Base-by-base conservation (phyloP, 352 stramenopile genomes). In the Phytophthora brassicae region DNA sequence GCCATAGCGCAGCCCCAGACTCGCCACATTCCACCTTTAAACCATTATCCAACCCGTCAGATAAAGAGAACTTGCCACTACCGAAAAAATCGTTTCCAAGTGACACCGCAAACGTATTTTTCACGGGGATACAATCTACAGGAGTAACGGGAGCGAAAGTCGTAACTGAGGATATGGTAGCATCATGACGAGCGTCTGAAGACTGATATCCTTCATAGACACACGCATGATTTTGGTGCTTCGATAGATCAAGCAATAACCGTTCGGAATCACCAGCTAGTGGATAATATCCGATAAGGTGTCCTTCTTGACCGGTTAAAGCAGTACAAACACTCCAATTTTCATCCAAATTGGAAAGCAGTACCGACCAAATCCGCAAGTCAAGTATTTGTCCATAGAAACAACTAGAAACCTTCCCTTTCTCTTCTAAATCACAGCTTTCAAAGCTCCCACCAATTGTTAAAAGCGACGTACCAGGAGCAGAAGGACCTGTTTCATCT, bases 261-360 rank as follows among this genome's bases (percentile, higher is more conserved):
- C 83, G 72, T 53, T 86, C 77, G 0, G 71, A 75, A n/a, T 79
- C 56, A 2, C 86, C 80, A 29, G 85, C 80, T n/a, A 95, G 56
- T 7, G 84, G 85, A 35, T 88, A 90, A 46, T 95, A 94, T 11
- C 78, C 83, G 16, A 91, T 50, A 24, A 95, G 56, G 31, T 80
- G 66, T 0, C 42, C 50, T 81, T 77, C 72, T 61, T 55, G 49
- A 53, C 66, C 81, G 26, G 57, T 75, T 41, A 77, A 77, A 31
- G 55, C 68, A 16, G 57, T 60, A 45, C 12, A 58, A 31, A 80
- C 52, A 20, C 65, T 73, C 55, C 56, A 77, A 22, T 68, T 68
- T 7, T 71, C 64, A 24, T 71, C 56, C 35, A 74, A 22, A 5
- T 72, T 72, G n/a, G 60, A 55, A 16, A 72, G 23, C 0, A 77